phyloP scores from a whole-genome alignment of 495 filamentous ascomycete species.

The Penicillium flavigenum region DNA sequence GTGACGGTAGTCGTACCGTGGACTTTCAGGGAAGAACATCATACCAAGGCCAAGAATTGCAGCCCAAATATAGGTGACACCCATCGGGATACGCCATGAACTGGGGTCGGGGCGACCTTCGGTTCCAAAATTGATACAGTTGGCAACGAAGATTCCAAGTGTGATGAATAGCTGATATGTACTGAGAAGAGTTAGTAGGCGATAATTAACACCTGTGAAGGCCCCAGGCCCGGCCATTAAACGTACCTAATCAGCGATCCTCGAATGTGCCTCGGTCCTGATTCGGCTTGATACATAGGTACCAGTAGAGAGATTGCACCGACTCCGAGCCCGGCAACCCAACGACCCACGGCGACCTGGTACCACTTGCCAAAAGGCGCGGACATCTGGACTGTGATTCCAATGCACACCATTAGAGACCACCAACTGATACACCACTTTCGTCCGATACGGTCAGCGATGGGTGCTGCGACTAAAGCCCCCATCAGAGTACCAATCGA shows the following conservation, averaged over 20 bases:
- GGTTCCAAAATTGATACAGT: slow-evolving; percentile 79
- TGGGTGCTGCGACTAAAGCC: slow-evolving; percentile 56
- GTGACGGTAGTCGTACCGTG: slow-evolving; percentile 64
- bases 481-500: slow-evolving; percentile 67
- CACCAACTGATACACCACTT: slow-evolving; percentile 53
- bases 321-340: slow-evolving; percentile 64
- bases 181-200: slow-evolving; percentile 16
- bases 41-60: slow-evolving; percentile 67
- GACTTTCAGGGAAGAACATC: slow-evolving; percentile 68
- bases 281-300: slow-evolving; percentile 72
- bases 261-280: slow-evolving; percentile 60
- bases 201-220: not conserved
- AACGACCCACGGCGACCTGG: slow-evolving; percentile 51
- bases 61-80: slow-evolving; percentile 71
- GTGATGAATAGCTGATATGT: slow-evolving; percentile 86
- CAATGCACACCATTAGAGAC: slow-evolving; percentile 58
- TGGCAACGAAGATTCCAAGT: slow-evolving; percentile 74
- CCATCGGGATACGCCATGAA: slow-evolving; percentile 80
- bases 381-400: slow-evolving; percentile 64
- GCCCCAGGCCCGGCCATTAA: not conserved
- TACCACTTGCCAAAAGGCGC: slow-evolving; percentile 52
- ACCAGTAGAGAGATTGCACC: slow-evolving; percentile 66
- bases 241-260: slow-evolving; percentile 59
- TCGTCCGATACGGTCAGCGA: slow-evolving; percentile 53
- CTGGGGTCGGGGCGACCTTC: slow-evolving; percentile 40